Evolutionary conservation across 2,329 filamentous ascomycete species (phyloP).

Genomic region (Cladosporium sp.): DNA sequence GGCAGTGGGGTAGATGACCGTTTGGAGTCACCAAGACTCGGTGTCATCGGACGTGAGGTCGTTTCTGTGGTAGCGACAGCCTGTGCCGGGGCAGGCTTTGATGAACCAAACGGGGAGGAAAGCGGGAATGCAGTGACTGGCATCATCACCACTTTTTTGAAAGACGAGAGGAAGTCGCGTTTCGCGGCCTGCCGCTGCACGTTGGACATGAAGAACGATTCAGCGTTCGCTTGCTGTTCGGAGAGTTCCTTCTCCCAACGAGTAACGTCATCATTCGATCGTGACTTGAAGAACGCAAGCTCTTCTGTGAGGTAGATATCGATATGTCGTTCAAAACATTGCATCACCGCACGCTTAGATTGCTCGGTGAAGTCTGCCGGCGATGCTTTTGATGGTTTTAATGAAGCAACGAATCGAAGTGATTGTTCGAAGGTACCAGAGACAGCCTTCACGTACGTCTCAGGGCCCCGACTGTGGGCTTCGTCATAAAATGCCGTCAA

Average conservation of each 20-base stretch:
- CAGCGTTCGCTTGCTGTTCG: conserved; percentile 84
- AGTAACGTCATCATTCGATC: conserved; percentile 73
- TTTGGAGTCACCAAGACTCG: conserved; percentile 25
- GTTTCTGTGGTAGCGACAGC: conserved; percentile 15
- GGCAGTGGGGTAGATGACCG: conserved; percentile 40
- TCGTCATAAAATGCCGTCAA: conserved; percentile 83
- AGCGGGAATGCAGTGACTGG: conserved; percentile 85
- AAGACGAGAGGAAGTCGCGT: conserved; percentile 91
- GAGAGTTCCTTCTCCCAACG: conserved; percentile 90
- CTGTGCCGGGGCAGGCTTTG: conserved; percentile 36
- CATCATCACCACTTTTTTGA: conserved; percentile 99
- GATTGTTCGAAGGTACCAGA: conserved; percentile 87
- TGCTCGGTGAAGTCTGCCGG: conserved; percentile 62
- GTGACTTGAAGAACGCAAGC: conserved; percentile 76
- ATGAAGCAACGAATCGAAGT: conserved; percentile 70
- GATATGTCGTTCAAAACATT: conserved; percentile 87
- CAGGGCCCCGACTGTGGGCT: conserved; percentile 71
- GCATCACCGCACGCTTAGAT: conserved; percentile 66
- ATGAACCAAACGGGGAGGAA: conserved; percentile 36
- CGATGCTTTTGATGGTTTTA: conserved; percentile 66
- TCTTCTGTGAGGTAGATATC: conserved; percentile 92
- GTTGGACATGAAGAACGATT: conserved; percentile 95
- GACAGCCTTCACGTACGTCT: conserved; percentile 80
- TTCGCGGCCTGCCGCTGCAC: conserved; percentile 94
- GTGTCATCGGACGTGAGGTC: conserved; percentile 30